A percentile compares a stretch with the other conserved stretches of the same genome.
Evolutionary conservation across 257 asterid genomes (phyloP).

Genomic region (Ophiorrhiza pumila): DNA sequence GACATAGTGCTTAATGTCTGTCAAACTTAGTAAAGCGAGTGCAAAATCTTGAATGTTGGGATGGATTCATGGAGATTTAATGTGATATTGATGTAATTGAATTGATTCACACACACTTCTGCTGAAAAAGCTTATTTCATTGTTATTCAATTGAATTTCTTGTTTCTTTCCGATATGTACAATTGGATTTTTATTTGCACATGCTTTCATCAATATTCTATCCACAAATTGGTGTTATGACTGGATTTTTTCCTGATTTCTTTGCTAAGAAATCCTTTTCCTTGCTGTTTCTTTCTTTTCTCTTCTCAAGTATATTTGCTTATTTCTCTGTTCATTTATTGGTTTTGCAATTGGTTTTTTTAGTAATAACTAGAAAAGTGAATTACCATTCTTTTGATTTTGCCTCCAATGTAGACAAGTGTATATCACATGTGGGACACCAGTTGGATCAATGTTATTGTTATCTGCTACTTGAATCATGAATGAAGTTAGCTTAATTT

Average conservation of each 20-base stretch:
- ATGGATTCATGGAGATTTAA: neutral
- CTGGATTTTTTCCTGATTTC: neutral
- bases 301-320: neutral
- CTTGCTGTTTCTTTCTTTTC: neutral
- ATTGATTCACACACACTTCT: neutral
- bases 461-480: neutral
- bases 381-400: neutral
- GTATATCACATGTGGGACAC: neutral
- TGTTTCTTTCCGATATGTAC: neutral
- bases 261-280: neutral
- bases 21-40: neutral
- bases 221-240: neutral
- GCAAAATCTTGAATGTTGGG: neutral
- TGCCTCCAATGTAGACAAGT: neutral
- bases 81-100: neutral
- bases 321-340: too few species aligned
- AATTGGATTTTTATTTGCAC: neutral
- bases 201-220: neutral
- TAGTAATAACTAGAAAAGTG: neutral
- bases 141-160: neutral
- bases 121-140: neutral
- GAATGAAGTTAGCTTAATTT: slow-evolving; percentile 18
- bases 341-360: neutral
- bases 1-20: neutral
- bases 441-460: neutral